These are phyloP conservation scores for Megacollybia platyphylla DNA, from an alignment of 1,284 basidiomycete genomes.

Conservation along the genomic window DNA sequence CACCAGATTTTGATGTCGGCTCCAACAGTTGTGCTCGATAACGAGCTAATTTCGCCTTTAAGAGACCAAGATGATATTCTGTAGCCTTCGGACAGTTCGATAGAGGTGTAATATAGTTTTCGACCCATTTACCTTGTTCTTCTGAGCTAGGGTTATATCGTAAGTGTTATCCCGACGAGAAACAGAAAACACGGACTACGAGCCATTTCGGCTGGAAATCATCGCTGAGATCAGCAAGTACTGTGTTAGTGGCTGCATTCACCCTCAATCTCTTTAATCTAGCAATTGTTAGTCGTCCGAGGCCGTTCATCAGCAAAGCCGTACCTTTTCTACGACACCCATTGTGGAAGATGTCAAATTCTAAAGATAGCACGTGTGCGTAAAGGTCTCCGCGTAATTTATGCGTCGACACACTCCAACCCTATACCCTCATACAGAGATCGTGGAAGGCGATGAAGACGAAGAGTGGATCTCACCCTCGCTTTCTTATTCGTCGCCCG, in stretches of 20 bases:
- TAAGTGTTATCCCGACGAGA: slow-evolving; percentile 8
- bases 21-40: slow-evolving; percentile 87
- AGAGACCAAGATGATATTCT: slow-evolving; percentile 80
- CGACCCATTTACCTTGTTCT: slow-evolving; percentile 58
- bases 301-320: slow-evolving; percentile 1
- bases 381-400: slow-evolving; percentile 1
- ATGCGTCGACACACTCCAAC: slow-evolving; percentile 46
- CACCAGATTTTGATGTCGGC: slow-evolving; percentile 70
- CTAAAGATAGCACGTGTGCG: not conserved
- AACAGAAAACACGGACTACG: slow-evolving; percentile 49
- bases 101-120: not conserved
- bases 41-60: slow-evolving; percentile 86
- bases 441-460: slow-evolving; percentile 30
- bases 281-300: slow-evolving; percentile 3
- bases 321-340: slow-evolving; percentile 85
- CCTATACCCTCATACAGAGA: slow-evolving; percentile 54
- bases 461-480: slow-evolving; percentile 21
- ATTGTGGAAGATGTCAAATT: slow-evolving; percentile 28
- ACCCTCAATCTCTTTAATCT: slow-evolving; percentile 95
- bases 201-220: slow-evolving; percentile 81
- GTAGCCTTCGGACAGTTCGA: slow-evolving; percentile 51
- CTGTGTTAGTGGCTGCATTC: slow-evolving; percentile 15
- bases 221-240: slow-evolving; percentile 2
- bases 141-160: slow-evolving; percentile 51
- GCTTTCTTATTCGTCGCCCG: slow-evolving; percentile 16